These are phyloP conservation scores for Durotheca rogersii DNA, from an alignment of 495 filamentous ascomycete species.

Conservation along the genomic window DNA sequence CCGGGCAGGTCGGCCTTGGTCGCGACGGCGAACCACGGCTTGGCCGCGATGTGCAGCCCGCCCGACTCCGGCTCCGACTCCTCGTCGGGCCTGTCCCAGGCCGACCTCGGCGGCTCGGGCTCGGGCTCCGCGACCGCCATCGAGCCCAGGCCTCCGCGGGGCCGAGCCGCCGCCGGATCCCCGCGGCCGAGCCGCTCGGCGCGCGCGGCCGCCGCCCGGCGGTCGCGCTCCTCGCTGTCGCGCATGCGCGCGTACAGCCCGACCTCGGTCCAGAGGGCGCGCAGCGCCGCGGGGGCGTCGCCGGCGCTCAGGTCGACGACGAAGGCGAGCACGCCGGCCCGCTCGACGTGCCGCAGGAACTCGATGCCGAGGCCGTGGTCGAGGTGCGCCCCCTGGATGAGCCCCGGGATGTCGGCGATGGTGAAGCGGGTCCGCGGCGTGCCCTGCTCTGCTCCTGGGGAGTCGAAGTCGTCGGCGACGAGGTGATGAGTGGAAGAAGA, in stretches of 20 bases:
- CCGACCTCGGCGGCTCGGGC: too few relatives aligned
- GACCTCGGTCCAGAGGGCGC: constrained; percentile 85
- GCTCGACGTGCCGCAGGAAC: constrained; percentile 92
- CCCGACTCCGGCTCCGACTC: too few relatives aligned
- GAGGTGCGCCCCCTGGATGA: constrained; percentile 86
- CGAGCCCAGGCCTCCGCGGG: too few relatives aligned
- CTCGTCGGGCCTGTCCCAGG: too few relatives aligned
- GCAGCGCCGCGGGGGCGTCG: constrained; percentile 74
- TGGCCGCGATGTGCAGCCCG: constrained; percentile 68
- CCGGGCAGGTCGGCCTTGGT: constrained; percentile 86
- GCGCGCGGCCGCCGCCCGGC: constrained; percentile 47
- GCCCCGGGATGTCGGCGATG: constrained; percentile 91
- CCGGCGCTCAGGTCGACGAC: constrained; percentile 83
- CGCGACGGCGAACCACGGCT: constrained; percentile 96
- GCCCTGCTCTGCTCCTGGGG: constrained; percentile 40
- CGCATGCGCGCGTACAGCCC: constrained; percentile 79
- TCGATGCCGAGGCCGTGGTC: constrained; percentile 89
- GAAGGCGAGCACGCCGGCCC: constrained; percentile 88
- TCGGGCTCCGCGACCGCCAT: too few relatives aligned
- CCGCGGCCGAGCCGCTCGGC: constrained; percentile 45
- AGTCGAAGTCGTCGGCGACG: constrained; percentile 4
- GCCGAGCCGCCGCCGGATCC: too few relatives aligned
- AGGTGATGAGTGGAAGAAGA: too few relatives aligned
- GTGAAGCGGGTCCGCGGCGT: constrained; percentile 73
- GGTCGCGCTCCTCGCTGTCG: constrained; percentile 56